Percentiles rank a stretch among this genome's conserved stretches.
Conservation (phyloP, 2,329 filamentous ascomycete species). For the Apiospora arundinis region DNA sequence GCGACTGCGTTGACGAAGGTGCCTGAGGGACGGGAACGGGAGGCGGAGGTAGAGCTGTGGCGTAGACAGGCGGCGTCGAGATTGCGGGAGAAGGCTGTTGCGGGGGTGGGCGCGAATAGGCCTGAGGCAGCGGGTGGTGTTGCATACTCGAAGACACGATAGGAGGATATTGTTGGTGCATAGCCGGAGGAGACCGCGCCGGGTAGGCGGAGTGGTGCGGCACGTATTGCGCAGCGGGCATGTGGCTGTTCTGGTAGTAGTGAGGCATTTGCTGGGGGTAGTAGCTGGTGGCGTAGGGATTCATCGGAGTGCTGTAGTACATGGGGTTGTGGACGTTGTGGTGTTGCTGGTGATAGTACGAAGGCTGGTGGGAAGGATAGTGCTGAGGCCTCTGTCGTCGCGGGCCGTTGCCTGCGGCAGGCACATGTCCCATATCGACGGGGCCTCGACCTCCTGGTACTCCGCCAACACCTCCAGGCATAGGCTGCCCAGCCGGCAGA, state of each 20-base stretch:
- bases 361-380: conserved; percentile 45
- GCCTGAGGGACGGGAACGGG: conserved; percentile 53
- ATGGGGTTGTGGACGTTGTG: conserved; percentile 50
- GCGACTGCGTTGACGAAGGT: conserved; percentile 60
- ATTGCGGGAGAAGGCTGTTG: conserved; percentile 57
- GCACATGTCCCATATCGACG: conserved; percentile 40
- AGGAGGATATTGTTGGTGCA: conserved; percentile 61
- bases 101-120: conserved; percentile 52
- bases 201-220: conserved; percentile 16
- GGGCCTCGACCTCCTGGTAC: conserved; percentile 32
- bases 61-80: conserved; percentile 56
- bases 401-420: conserved; percentile 34
- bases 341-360: conserved; percentile 48
- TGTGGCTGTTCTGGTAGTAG: conserved; percentile 62
- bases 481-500: conserved; percentile 77
- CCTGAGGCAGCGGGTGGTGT: conserved; percentile 44
- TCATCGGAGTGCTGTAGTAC: conserved; percentile 56
- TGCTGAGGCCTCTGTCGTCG: conserved; percentile 36
- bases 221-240: conserved; percentile 52
- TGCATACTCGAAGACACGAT: conserved; percentile 51
- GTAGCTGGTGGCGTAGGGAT: conserved; percentile 56
- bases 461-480: conserved; percentile 51
- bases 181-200: conserved; percentile 37
- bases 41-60: conserved; percentile 50
- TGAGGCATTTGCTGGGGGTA: conserved; percentile 64